Evolutionary conservation across 441 rosid genomes (phyloP), one percentile per base, ranked within the genome.

Genomic region (Viola pubescens): DNA sequence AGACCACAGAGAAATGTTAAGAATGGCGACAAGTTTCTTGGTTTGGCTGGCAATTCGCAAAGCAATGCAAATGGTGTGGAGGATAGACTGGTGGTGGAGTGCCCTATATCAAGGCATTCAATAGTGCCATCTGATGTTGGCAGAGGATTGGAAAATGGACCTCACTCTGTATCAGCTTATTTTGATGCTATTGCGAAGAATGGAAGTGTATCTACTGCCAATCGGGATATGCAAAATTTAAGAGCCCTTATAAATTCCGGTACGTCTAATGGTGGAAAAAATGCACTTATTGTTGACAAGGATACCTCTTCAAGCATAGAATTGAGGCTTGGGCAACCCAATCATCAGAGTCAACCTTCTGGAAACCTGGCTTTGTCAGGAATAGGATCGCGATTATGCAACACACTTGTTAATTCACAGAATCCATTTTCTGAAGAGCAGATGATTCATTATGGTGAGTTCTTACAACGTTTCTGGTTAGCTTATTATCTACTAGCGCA

Each of bases 251-350:
- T 37, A 63, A 61, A 58, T 59, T 58, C 40, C 65, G 69, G 49
- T 54, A 60, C 63, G 53, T 47, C 51, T 62, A 66, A 37, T 58
- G 60, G 61, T 61, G 58, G 62, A 19, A 38, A 42, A 59, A 59
- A 65, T 68, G 51, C 48, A 47, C 61, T 62, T 60, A 52, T 40
- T 40, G 44, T 70, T 14, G 63, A 72, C 39, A 67, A 62, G 43
- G 69, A 67, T 66, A 62, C 63, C 41, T 48, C 72, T 48, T 80
- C 87, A 12, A 76, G 74, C 48, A 54, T 80, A 34, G 85, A 80
- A 77, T 63, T 82, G 71, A 78, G 74, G 77, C 83, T 78, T 69
- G 85, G 83, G 56, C 83, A 78, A 61, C 82, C 87, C 56, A 69
- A 66, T 73, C 75, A 82, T 58, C 77, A 65, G n/a, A 66, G 52